phyloP scores from a whole-genome alignment of 305 asterid species.

The Solanum hybrid region DNA sequence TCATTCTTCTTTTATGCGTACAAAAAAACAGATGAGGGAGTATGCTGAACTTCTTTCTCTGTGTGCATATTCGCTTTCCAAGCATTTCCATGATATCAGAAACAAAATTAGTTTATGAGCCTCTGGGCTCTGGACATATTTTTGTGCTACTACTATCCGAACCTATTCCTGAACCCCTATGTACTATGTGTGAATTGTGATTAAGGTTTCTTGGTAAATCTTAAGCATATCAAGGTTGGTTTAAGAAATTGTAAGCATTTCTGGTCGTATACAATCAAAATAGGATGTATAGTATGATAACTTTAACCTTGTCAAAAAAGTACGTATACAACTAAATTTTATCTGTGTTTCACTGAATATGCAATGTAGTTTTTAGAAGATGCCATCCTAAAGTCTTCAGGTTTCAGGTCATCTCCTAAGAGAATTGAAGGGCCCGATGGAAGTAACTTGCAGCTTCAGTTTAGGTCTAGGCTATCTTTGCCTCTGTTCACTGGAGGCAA shows the following conservation, averaged over 20 bases:
- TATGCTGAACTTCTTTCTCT: not conserved
- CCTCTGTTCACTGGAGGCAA: conserved; percentile 80
- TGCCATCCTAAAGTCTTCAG: conserved; percentile 11
- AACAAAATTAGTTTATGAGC: not conserved
- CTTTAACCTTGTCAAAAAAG: not conserved
- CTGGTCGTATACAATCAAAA: not conserved
- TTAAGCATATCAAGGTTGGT: not conserved
- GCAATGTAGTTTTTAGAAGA: not conserved
- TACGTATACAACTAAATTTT: not conserved
- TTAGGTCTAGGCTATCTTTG: conserved; percentile 59
- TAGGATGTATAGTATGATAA: not conserved
- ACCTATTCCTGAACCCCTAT: not conserved
- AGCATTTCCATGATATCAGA: not conserved
- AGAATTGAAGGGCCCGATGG: conserved; percentile 77
- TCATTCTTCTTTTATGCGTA: not conserved
- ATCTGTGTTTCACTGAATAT: not conserved
- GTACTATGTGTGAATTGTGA: not conserved
- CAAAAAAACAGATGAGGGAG: not conserved
- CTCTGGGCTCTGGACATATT: not conserved
- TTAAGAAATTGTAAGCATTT: not conserved
- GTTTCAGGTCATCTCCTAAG: conserved; percentile 61
- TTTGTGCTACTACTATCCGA: not conserved
- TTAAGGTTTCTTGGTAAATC: not conserved
- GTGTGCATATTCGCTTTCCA: not conserved
- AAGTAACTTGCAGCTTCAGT: conserved; percentile 74